Evolutionary conservation across 257 asterid species (phyloP).

Genomic region (Parsonsia alboflavescens): DNA sequence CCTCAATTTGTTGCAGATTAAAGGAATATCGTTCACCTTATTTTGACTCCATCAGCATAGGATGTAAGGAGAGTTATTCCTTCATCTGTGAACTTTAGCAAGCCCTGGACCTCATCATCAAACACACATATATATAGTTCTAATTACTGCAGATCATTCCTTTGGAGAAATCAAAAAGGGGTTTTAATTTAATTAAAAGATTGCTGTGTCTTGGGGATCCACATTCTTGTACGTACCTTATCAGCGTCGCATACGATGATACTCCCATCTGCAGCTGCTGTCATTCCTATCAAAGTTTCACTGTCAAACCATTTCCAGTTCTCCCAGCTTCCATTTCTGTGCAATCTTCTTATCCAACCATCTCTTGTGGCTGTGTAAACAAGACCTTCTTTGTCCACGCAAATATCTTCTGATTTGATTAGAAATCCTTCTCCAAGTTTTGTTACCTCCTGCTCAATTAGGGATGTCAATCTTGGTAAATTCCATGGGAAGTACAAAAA

Average conservation of each 20-base stretch:
- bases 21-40: constrained; percentile 31
- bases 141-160: too few species aligned
- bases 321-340: constrained; percentile 57
- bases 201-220: not conserved
- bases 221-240: constrained; percentile 35
- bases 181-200: too few species aligned
- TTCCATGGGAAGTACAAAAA: too few species aligned
- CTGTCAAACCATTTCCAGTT: constrained; percentile 36
- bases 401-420: constrained; percentile 50
- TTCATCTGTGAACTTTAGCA: constrained; percentile 53
- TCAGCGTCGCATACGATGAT: constrained; percentile 47
- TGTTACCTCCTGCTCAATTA: constrained; percentile 36
- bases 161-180: not conserved
- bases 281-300: constrained; percentile 35
- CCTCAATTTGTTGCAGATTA: not conserved
- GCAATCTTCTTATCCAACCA: constrained; percentile 56
- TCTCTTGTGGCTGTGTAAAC: constrained; percentile 60
- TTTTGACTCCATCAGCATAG: constrained; percentile 41
- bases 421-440: constrained; percentile 65
- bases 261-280: constrained; percentile 41
- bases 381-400: constrained; percentile 40
- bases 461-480: not conserved
- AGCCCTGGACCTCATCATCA: too few species aligned
- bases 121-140: not conserved
- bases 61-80: constrained; percentile 49